Evolutionary conservation across 441 rosid genomes (phyloP).

Genomic region (Gossypium armourianum): DNA sequence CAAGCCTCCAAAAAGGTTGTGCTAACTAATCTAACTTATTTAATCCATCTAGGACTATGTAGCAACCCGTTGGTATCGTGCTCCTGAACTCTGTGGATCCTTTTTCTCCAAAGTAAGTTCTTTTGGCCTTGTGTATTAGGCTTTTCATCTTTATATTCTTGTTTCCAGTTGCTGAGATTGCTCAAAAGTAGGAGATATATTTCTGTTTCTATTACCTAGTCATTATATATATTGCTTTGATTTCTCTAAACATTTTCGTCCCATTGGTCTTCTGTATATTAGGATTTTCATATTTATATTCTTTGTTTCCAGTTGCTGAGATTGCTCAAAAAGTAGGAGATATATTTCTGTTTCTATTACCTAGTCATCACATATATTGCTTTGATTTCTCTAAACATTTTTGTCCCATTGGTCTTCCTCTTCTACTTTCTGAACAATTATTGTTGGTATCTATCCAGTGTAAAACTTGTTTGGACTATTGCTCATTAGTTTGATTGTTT

Average conservation of each 20-base stretch:
- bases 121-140: slow-evolving; percentile 5
- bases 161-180: background rate
- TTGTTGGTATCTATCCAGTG: background rate
- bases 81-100: slow-evolving; percentile 97
- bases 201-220: background rate
- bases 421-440: slow-evolving; percentile 8
- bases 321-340: background rate
- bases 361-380: background rate
- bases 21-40: slow-evolving; percentile 14
- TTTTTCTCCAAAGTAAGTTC: slow-evolving; percentile 91
- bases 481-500: background rate
- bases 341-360: background rate
- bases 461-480: slow-evolving; percentile 1
- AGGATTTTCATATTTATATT: background rate
- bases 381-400: background rate
- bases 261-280: slow-evolving; percentile 2
- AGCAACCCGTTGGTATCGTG: slow-evolving; percentile 99
- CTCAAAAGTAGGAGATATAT: background rate
- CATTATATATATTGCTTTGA: background rate
- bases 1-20: slow-evolving; percentile 6
- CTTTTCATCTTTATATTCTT: background rate
- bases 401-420: background rate
- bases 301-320: background rate
- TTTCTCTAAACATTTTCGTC: background rate
- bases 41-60: slow-evolving; percentile 70